Evolutionary conservation across 2,329 filamentous ascomycete genomes (phyloP), one percentile per base, ranked within the genome.

Genomic region (Exophiala sideris): DNA sequence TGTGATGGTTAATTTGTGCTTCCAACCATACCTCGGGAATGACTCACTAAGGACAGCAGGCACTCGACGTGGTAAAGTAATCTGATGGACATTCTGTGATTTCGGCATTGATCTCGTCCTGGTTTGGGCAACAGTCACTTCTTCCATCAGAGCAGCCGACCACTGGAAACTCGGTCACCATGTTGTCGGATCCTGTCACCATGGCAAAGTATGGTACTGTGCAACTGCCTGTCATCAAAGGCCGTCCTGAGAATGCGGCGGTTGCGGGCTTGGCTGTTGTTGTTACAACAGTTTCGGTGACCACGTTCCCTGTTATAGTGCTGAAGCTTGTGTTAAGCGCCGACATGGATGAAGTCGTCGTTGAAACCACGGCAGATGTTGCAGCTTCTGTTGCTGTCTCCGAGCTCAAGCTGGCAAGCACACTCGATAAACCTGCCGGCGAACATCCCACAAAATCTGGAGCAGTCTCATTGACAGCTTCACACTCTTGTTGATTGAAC

Each of bases 361-460:
- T 29, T 11, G 52, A 33, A n/a, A 40, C 29, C 8, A 51, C 45
- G 14, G 33, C 16, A n/a, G 56, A 45, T n/a, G 48, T 46, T 9
- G 34, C 24, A 5, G 38, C 12, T 32, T 35, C 45, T 29, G 48
- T 9, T 12, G 42, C 20, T n/a, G 33, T 41, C 4, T 44, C 46
- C 34, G 50, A 36, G 35, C 57, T 59, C 32, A 52, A 49, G 24
- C 57, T 59, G n/a, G 54, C 46, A 14, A 59, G 54, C 6, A 48
- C 58, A 38, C 55, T 58, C 16, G 49, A 57, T 12, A 59, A 35
- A 6, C 57, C 57, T 16, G 48, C 54, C n/a, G 62, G 60, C 3
- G 63, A 64, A 44, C 63, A 65, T 40, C 63, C 63, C 32, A 65
- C 63, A 45, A 64, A 65, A 36, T 63, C 56, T 7, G 63, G 63